A percentile compares a stretch with the other conserved stretches of the same genome.
These are phyloP conservation scores for Cercospora sesami DNA, from an alignment of 2,329 filamentous ascomycete genomes.

Conservation along the genomic window DNA sequence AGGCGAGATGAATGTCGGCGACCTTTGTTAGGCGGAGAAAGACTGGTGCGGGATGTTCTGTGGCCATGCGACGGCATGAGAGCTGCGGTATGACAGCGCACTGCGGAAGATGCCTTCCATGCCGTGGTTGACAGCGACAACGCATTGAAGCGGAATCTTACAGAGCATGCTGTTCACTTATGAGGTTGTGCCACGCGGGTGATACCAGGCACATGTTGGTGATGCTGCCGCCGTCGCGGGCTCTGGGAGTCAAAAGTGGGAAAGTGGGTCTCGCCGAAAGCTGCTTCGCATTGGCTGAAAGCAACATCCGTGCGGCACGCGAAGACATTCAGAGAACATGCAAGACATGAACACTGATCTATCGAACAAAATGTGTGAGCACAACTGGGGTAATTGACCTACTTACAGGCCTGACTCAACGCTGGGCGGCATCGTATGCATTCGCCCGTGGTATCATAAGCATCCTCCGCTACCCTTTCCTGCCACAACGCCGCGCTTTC, in stretches of 20 bases:
- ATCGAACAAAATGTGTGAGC: background rate
- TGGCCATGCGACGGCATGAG: background rate
- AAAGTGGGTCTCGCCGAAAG: background rate
- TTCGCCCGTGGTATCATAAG: slow-evolving; percentile 15
- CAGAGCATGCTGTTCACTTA: background rate
- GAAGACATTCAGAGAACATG: background rate
- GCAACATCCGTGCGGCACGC: background rate
- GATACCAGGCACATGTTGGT: background rate
- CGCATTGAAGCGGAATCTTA: background rate
- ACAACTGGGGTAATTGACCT: background rate
- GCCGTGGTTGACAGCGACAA: background rate
- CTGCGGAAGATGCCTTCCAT: background rate
- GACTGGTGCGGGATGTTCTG: background rate
- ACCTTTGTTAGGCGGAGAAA: background rate
- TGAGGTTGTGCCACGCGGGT: background rate
- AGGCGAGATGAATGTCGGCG: background rate
- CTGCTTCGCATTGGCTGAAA: background rate
- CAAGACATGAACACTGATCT: background rate
- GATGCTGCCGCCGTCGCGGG: background rate
- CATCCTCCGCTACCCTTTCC: slow-evolving; percentile 3
- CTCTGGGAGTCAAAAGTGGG: background rate
- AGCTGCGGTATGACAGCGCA: background rate
- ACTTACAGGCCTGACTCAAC: slow-evolving; percentile 4
- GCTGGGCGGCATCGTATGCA: slow-evolving; percentile 6
- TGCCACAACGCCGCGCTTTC: slow-evolving; percentile 12